These are phyloP conservation scores for Xerocomus amazonicus DNA, from an alignment of 1,284 basidiomycete genomes.

Conservation along the genomic window DNA sequence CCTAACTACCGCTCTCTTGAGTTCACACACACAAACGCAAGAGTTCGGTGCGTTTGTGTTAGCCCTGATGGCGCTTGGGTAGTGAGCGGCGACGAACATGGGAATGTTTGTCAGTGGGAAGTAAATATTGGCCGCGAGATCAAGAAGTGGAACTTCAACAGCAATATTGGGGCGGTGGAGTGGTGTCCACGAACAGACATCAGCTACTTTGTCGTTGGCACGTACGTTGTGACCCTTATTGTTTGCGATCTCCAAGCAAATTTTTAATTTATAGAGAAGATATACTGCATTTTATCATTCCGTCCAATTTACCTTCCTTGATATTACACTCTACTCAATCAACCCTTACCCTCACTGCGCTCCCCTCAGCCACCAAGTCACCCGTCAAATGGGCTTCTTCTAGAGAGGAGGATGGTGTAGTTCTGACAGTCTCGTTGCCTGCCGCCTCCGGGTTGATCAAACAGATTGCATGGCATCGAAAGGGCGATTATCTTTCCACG, in stretches of 20 bases:
- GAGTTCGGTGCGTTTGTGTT: conserved; percentile 75
- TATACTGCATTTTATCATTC: conserved; percentile 78
- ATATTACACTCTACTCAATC: conserved; percentile 61
- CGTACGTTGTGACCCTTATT: conserved; percentile 51
- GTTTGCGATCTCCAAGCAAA: conserved; percentile 13
- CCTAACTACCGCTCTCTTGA: conserved; percentile 80
- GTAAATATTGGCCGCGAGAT: conserved; percentile 89
- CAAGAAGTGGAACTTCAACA: conserved; percentile 81
- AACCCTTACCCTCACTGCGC: conserved; percentile 59
- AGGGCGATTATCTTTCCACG: conserved; percentile 94
- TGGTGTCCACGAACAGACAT: conserved; percentile 93
- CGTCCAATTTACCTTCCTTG: conserved; percentile 65
- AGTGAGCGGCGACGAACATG: conserved; percentile 89
- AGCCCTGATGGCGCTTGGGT: conserved; percentile 93
- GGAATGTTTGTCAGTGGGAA: conserved; percentile 90
- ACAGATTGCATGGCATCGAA: conserved; percentile 90
- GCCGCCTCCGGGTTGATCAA: conserved; percentile 73
- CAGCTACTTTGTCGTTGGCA: conserved; percentile 75
- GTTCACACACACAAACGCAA: conserved; percentile 67
- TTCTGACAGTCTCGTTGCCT: conserved; percentile 60
- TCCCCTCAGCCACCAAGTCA: conserved; percentile 60
- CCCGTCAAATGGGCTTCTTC: conserved; percentile 66
- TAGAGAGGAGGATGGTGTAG: conserved; percentile 47
- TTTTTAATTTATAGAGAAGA: conserved; percentile 57
- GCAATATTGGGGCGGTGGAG: conserved; percentile 81